phyloP scores from a whole-genome alignment of 2,329 filamentous ascomycete species.

The Pseudocercospora vitis region DNA sequence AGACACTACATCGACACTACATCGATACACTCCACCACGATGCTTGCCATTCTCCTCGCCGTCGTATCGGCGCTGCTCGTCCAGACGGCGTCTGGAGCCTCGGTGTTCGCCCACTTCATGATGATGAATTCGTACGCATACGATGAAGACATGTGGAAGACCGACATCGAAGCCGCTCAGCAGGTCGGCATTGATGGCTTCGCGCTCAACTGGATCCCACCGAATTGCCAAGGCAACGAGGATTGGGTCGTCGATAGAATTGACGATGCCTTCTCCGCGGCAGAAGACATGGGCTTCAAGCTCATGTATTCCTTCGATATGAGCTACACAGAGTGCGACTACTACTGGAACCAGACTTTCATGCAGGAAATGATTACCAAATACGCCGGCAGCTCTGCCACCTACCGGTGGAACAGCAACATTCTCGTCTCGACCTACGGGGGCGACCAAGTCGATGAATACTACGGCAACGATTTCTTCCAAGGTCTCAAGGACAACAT shows the following conservation, averaged over 20 bases:
- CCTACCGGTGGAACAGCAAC: constrained; percentile 41
- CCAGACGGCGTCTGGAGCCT: constrained; percentile 31
- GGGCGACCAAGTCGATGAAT: constrained; percentile 33
- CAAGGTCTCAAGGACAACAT: constrained; percentile 37
- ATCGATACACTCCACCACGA: constrained; percentile 11
- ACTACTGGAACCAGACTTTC: constrained; percentile 42
- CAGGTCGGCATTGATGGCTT: constrained; percentile 41
- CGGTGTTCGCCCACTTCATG: constrained; percentile 42
- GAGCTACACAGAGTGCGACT: constrained; percentile 38
- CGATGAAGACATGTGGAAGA: constrained; percentile 37
- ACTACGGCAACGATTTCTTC: constrained; percentile 42
- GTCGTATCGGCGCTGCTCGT: constrained; percentile 30
- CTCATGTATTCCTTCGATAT: constrained; percentile 44
- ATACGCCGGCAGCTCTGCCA: constrained; percentile 36
- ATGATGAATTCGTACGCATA: constrained; percentile 40
- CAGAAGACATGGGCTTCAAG: constrained; percentile 38
- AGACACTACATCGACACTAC: constrained; percentile 3
- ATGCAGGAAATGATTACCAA: constrained; percentile 39
- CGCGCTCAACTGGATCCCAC: constrained; percentile 42
- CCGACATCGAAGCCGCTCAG: constrained; percentile 37
- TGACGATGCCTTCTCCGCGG: constrained; percentile 40
- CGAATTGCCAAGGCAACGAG: constrained; percentile 36
- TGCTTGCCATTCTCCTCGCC: constrained; percentile 25
- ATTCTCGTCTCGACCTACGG: constrained; percentile 41
- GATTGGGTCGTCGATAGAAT: constrained; percentile 39